Percentiles rank a stretch among this genome's conserved stretches.
phyloP scores from a whole-genome alignment of 345 rosid species.

The Populus euphratica region DNA sequence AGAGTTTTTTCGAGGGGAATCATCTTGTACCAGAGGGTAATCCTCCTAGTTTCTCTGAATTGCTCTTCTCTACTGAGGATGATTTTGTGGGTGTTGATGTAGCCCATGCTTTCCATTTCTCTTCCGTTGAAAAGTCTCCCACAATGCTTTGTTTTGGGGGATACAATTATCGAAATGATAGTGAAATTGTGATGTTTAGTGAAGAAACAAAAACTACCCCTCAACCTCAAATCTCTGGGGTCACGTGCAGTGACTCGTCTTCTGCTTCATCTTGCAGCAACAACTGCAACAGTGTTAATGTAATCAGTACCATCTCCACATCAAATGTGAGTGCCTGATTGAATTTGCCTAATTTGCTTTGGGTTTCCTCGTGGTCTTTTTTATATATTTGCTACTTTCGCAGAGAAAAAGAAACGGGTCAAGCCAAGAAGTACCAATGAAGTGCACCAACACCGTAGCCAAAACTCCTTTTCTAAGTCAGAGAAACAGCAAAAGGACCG shows the following conservation, averaged over 20 bases:
- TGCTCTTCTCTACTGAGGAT: conserved; percentile 43
- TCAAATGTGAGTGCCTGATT: conserved; percentile 28
- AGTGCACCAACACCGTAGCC: background rate
- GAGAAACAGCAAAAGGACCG: conserved; percentile 43
- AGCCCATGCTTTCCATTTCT: conserved; percentile 13
- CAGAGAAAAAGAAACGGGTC: conserved; percentile 53
- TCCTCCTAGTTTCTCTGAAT: conserved; percentile 55
- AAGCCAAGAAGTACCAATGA: conserved; percentile 15
- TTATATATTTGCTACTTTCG: conserved; percentile 2
- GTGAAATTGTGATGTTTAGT: conserved; percentile 17
- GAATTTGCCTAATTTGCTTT: background rate
- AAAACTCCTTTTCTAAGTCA: conserved; percentile 20
- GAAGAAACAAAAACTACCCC: conserved; percentile 18
- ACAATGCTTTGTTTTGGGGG: conserved; percentile 81
- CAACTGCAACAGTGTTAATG: background rate
- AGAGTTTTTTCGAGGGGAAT: conserved; percentile 33
- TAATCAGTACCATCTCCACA: conserved; percentile 12
- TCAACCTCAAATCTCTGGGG: conserved; percentile 34
- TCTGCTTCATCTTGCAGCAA: conserved; percentile 37
- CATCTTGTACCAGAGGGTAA: conserved; percentile 16
- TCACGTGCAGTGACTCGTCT: conserved; percentile 45
- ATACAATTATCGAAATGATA: conserved; percentile 22
- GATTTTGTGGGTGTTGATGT: conserved; percentile 24
- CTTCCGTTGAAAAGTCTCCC: conserved; percentile 35
- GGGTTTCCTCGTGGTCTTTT: background rate